A percentile compares a stretch with the other conserved stretches of the same genome.
Conservation (phyloP, 306 rosid genomes). For the Cicer chorassanicum region DNA sequence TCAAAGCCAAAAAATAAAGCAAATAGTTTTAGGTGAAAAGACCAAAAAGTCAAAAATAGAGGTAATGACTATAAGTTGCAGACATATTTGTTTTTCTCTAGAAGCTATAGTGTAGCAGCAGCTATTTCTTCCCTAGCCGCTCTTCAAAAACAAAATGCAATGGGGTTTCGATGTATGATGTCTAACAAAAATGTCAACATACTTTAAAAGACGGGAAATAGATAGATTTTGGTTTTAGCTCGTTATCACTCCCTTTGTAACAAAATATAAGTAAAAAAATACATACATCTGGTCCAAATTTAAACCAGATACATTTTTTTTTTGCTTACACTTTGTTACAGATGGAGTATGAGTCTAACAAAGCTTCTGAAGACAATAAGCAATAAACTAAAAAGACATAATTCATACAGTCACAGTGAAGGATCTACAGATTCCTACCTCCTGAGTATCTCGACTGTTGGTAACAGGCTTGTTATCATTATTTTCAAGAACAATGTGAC, state of each 20-base stretch:
- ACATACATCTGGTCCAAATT: too few species aligned
- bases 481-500: slow-evolving; percentile 83
- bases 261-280: too few species aligned
- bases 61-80: neutral
- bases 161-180: neutral
- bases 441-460: slow-evolving; percentile 93
- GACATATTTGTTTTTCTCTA: neutral
- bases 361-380: slow-evolving; percentile 40
- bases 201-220: neutral
- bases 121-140: neutral
- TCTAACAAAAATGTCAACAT: neutral
- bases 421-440: slow-evolving; percentile 57
- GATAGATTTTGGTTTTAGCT: neutral
- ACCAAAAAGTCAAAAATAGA: neutral
- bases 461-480: slow-evolving; percentile 95
- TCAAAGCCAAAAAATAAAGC: neutral
- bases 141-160: neutral
- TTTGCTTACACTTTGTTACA: too few species aligned
- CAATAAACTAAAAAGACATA: slow-evolving; percentile 27
- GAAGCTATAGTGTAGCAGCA: neutral
- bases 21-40: neutral
- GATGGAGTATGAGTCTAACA: neutral
- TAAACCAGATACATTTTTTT: too few species aligned
- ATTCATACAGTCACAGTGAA: slow-evolving; percentile 5
- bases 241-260: neutral